phyloP scores from a whole-genome alignment of 331 rosid genomes.

The Stylosanthes scabra region DNA sequence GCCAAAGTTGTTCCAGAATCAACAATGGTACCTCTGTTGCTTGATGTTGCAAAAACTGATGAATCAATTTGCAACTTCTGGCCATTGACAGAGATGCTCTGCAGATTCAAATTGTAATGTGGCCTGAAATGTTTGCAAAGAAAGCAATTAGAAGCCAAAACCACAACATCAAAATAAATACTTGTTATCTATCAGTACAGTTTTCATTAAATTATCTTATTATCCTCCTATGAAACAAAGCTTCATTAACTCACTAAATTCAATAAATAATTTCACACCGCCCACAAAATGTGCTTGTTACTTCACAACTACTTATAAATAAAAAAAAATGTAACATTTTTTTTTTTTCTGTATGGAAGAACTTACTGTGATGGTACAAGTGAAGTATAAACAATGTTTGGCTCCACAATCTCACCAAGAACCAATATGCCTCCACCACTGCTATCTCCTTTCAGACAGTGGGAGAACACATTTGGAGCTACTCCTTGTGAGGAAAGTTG shows the following conservation, averaged over 20 bases:
- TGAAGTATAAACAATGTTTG: conserved; percentile 84
- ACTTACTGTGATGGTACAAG: conserved; percentile 95
- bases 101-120: conserved; percentile 89
- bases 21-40: conserved; percentile 81
- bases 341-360: conserved; percentile 11
- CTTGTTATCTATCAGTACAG: conserved; percentile 25
- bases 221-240: conserved; percentile 5
- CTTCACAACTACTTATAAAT: conserved; percentile 2
- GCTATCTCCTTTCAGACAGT: conserved; percentile 91
- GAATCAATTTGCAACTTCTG: conserved; percentile 65
- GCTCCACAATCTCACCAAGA: conserved; percentile 90
- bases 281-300: conserved; percentile 2
- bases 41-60: conserved; percentile 84
- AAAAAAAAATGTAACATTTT: conserved; percentile 26
- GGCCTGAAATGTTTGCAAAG: conserved; percentile 74
- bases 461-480: conserved; percentile 91
- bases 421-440: conserved; percentile 94
- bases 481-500: conserved; percentile 87
- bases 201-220: not conserved
- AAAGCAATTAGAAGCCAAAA: conserved; percentile 32
- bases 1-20: conserved; percentile 99
- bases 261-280: conserved; percentile 6
- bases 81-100: conserved; percentile 91
- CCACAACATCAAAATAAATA: not conserved
- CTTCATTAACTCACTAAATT: not conserved